Percentiles rank a stretch among this genome's conserved stretches.
Evolutionary conservation across 495 filamentous ascomycete genomes (phyloP).

Genomic region (Penicillium subrubescens): DNA sequence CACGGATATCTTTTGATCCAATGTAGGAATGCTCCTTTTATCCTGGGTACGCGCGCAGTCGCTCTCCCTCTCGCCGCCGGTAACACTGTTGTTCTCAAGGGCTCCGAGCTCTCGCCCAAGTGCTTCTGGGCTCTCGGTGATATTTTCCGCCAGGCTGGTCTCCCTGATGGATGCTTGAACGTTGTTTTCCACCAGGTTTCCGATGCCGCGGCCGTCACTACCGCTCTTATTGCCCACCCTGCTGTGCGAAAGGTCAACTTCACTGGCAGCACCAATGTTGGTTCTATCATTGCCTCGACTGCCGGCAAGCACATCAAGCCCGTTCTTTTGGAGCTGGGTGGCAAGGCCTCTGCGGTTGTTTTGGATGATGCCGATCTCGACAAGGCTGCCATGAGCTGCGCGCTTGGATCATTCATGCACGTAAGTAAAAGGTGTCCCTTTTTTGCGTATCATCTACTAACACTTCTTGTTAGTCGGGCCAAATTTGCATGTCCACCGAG

Average conservation of each 20-base stretch:
- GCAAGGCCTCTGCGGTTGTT: conserved; percentile 62
- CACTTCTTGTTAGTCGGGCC: conserved; percentile 55
- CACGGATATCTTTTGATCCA: background rate
- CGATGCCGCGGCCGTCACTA: conserved; percentile 59
- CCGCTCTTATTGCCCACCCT: conserved; percentile 56
- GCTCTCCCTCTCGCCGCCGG: conserved; percentile 80
- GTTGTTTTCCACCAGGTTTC: conserved; percentile 53
- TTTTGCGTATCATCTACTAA: no score
- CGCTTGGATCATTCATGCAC: conserved; percentile 56
- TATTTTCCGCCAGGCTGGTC: conserved; percentile 72
- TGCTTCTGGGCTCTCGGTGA: conserved; percentile 72
- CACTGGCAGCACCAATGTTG: conserved; percentile 60
- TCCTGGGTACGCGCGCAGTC: conserved; percentile 65
- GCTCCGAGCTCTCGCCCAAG: conserved; percentile 74
- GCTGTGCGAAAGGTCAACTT: conserved; percentile 64
- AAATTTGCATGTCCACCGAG: conserved; percentile 93
- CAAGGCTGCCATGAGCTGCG: conserved; percentile 54
- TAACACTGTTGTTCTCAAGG: conserved; percentile 77
- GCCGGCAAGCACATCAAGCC: conserved; percentile 61
- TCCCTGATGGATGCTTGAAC: conserved; percentile 60
- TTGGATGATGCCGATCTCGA: conserved; percentile 61
- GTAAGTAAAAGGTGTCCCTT: conserved; percentile 26
- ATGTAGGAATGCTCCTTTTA: conserved; percentile 65
- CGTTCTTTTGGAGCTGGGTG: conserved; percentile 63
- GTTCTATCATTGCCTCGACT: conserved; percentile 56